These are phyloP conservation scores for Postia placenta DNA, from an alignment of 768 basidiomycete species.

Conservation along the genomic window DNA sequence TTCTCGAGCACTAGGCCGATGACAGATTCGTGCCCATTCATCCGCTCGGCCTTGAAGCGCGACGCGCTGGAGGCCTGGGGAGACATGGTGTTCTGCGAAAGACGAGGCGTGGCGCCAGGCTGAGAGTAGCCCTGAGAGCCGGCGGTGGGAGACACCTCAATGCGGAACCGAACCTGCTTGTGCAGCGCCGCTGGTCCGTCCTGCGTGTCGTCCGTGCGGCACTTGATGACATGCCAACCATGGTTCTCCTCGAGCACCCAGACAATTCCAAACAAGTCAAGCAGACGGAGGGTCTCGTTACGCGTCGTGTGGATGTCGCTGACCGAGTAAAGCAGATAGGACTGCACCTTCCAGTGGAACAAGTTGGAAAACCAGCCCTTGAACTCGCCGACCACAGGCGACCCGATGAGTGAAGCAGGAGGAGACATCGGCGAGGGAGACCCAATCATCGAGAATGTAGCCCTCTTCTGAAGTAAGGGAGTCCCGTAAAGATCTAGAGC, in stretches of 20 bases:
- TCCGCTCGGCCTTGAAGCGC: constrained; percentile 22
- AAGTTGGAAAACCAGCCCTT: constrained; percentile 94
- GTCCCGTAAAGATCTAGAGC: constrained; percentile 47
- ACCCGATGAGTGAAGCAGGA: constrained; percentile 33
- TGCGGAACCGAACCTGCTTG: constrained; percentile 78
- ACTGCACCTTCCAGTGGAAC: constrained; percentile 82
- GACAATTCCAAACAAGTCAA: constrained; percentile 57
- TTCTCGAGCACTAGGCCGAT: constrained; percentile 85
- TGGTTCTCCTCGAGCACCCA: constrained; percentile 49
- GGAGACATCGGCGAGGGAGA: constrained; percentile 43
- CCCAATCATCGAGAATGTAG: constrained; percentile 37
- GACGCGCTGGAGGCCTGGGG: constrained; percentile 18
- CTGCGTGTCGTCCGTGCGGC: constrained; percentile 43
- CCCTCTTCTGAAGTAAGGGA: constrained; percentile 33
- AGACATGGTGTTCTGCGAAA: constrained; percentile 21
- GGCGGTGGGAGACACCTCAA: constrained; percentile 56
- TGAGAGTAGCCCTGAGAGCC: constrained; percentile 8
- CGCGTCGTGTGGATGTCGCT: constrained; percentile 57
- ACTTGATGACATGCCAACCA: constrained; percentile 40
- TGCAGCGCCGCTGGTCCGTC: constrained; percentile 38
- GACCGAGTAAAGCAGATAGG: constrained; percentile 48
- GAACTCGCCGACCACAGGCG: constrained; percentile 78
- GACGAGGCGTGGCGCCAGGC: constrained; percentile 17
- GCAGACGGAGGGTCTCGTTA: constrained; percentile 53
- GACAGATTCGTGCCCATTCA: constrained; percentile 45